A percentile compares a stretch with the other conserved stretches of the same genome.
Conservation (phyloP, 169 alveolate genomes). For the Cryptosporidium canis region DNA sequence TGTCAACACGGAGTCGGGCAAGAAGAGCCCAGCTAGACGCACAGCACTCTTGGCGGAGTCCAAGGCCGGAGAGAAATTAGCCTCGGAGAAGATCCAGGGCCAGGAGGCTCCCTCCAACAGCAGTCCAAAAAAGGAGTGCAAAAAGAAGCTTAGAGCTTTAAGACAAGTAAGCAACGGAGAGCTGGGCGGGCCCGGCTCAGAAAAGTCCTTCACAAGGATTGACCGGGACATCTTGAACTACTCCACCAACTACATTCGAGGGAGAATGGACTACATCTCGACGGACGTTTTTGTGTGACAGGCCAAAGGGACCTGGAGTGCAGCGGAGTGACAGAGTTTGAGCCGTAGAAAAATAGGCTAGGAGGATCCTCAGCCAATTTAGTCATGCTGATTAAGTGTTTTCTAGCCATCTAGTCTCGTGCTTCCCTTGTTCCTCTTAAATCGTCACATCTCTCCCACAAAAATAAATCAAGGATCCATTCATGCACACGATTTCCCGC, state of each 20-base stretch:
- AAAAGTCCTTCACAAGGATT: neutral
- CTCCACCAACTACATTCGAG: conserved; percentile 49
- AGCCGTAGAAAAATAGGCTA: neutral
- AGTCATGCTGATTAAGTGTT: no score
- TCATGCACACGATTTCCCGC: no score
- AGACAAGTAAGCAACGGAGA: neutral
- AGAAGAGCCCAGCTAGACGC: neutral
- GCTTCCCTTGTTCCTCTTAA: no score
- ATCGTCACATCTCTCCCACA: no score
- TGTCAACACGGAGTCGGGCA: neutral
- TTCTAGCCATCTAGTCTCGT: no score
- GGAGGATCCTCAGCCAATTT: no score
- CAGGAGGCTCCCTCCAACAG: neutral
- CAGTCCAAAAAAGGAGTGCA: neutral
- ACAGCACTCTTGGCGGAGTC: neutral
- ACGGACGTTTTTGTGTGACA: conserved; percentile 33
- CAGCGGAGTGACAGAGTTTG: neutral
- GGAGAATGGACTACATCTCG: conserved; percentile 49
- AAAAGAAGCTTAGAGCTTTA: neutral
- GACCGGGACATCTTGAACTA: conserved; percentile 16
- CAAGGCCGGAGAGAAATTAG: neutral
- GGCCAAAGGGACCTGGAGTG: neutral
- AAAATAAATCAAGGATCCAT: no score
- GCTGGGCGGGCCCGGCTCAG: neutral
- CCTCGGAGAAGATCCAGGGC: neutral